phyloP scores from a whole-genome alignment of 2,329 filamentous ascomycete genomes.

The Xylariaceae sp. region DNA sequence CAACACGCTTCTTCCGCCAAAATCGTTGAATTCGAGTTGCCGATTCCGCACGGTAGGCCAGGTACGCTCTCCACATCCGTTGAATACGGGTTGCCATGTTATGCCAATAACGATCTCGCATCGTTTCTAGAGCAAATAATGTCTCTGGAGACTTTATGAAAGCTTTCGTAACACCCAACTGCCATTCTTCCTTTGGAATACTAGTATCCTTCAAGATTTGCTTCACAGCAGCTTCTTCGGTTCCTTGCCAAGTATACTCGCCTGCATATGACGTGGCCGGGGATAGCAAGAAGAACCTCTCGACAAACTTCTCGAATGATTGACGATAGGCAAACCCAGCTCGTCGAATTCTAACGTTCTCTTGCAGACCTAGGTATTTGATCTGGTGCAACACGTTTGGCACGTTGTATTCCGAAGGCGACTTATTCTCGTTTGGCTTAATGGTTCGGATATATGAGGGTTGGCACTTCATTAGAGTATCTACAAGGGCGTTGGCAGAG shows the following conservation, averaged over 20 bases:
- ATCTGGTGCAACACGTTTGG: conserved; percentile 96
- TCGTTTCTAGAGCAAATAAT: conserved; percentile 92
- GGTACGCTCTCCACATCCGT: conserved; percentile 93
- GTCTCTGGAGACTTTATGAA: conserved; percentile 99
- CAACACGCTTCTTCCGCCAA: conserved; percentile 91
- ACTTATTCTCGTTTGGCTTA: conserved; percentile 99
- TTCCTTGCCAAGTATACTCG: conserved; percentile 94
- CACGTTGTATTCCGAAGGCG: conserved; percentile 86
- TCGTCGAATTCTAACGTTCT: conserved; percentile 95
- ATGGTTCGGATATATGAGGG: conserved; percentile 98
- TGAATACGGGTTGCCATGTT: conserved; percentile 99
- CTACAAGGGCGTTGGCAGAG: conserved; percentile 92
- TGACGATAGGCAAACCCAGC: conserved; percentile 97
- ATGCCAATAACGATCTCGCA: conserved; percentile 98
- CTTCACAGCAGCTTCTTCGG: conserved; percentile 81
- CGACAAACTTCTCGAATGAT: conserved; percentile 96
- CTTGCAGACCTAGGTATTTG: conserved; percentile 98
- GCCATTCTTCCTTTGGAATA: conserved; percentile 93
- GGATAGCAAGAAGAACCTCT: conserved; percentile 93
- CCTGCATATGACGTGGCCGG: conserved; percentile 95
- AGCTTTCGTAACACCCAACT: conserved; percentile 94
- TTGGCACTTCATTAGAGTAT: conserved; percentile 94
- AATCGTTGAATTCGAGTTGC: conserved; percentile 93
- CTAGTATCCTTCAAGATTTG: conserved; percentile 96
- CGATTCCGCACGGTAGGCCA: conserved; percentile 89